Evolutionary conservation across 768 basidiomycete species (phyloP).

Genomic region (Erythrobasidium yunnanense): DNA sequence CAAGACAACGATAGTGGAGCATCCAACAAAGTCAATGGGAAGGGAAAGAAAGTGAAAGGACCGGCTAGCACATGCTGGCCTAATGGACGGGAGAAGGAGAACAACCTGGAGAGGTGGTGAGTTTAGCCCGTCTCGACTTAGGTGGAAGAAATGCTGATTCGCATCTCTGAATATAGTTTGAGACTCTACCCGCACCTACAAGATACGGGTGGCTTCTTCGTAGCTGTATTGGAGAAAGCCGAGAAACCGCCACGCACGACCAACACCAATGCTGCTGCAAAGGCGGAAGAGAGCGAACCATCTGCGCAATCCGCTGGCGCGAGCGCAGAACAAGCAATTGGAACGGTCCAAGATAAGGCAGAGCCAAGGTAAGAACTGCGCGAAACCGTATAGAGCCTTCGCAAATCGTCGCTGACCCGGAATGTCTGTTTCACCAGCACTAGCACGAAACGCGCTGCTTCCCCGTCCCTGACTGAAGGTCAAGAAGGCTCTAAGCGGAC

Average conservation of each 20-base stretch:
- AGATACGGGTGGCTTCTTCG: conserved; percentile 93
- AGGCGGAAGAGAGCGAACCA: too few species aligned
- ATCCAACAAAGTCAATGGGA: conserved; percentile 42
- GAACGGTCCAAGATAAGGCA: too few species aligned
- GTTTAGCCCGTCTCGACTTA: conserved; percentile 31
- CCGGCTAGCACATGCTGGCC: conserved; percentile 64
- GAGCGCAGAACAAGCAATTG: too few species aligned
- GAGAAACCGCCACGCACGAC: conserved; percentile 9
- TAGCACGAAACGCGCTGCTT: conserved; percentile 21
- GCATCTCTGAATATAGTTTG: conserved; percentile 48
- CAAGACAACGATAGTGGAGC: conserved; percentile 23
- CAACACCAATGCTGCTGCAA: background rate
- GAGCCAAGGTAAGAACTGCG: too few species aligned
- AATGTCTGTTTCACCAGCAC: background rate
- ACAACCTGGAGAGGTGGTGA: conserved; percentile 66
- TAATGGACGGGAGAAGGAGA: conserved; percentile 50
- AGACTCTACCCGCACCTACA: conserved; percentile 90
- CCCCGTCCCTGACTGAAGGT: conserved; percentile 24
- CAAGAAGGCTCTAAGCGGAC: conserved; percentile 50
- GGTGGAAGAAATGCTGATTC: background rate
- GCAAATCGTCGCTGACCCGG: background rate
- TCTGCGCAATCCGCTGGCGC: too few species aligned
- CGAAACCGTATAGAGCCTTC: too few species aligned
- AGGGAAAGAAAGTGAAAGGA: conserved; percentile 50
- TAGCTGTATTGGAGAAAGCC: conserved; percentile 60